Conservation (phyloP, 2,329 filamentous ascomycete species). For the Rutstroemia sp. region DNA sequence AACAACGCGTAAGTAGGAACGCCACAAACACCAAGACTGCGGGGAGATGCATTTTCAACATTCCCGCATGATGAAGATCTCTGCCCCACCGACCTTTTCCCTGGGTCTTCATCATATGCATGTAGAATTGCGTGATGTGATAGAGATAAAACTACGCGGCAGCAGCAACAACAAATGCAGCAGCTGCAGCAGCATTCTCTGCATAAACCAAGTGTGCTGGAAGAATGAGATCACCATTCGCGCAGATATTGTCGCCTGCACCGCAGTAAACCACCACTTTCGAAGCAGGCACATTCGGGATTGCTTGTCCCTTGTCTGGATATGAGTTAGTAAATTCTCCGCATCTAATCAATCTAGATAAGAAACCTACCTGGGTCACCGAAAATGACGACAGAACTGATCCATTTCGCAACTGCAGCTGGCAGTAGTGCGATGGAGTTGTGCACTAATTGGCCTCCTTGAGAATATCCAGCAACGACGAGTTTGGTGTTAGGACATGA, state of each 20-base stretch:
- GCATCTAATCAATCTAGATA: not conserved
- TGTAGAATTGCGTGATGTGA: not conserved
- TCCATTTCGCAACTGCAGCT: constrained; percentile 22
- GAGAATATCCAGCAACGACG: constrained; percentile 34
- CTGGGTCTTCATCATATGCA: not conserved
- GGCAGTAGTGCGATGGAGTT: constrained; percentile 31
- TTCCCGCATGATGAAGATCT: not conserved
- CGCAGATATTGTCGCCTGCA: constrained; percentile 43
- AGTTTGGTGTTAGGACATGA: constrained; percentile 34
- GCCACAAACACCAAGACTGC: not conserved
- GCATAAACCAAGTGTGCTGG: constrained; percentile 36
- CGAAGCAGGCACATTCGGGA: constrained; percentile 19
- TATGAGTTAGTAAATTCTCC: not conserved
- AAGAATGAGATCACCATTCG: constrained; percentile 35
- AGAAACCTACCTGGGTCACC: constrained; percentile 33
- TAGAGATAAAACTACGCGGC: not conserved
- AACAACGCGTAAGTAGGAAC: too few species aligned
- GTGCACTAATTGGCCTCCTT: constrained; percentile 40
- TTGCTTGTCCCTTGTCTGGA: constrained; percentile 16
- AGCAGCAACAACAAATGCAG: constrained; percentile 28
- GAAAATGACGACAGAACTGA: constrained; percentile 36
- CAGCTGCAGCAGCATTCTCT: constrained; percentile 30
- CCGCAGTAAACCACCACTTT: constrained; percentile 40
- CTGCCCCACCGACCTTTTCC: not conserved
- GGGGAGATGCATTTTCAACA: not conserved